Evolutionary conservation across 129 eudicot species (phyloP), one percentile per base, ranked within the genome.

Genomic region (Pittosporum tobira): DNA sequence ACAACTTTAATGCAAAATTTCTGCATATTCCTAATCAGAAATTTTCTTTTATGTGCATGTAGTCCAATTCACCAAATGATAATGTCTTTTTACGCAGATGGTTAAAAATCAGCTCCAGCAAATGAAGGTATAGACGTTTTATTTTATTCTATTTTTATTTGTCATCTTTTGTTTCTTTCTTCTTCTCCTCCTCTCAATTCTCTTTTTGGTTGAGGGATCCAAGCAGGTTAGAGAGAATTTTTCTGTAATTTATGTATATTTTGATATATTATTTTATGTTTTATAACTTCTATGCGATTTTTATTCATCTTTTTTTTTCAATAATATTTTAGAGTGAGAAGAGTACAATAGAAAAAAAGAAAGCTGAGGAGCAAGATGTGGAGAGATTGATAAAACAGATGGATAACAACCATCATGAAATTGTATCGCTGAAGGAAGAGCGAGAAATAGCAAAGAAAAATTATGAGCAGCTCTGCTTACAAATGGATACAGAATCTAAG

Each of bases 31-130:
- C 12, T 40, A 70, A 25, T 51, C 29, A 44, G 20, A 57, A 40
- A 28, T 57, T 42, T 3, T 29, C 46, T 2, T 45, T 55, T 25
- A 2, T 26, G 58, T 46, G 22, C 38, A 18, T 82, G n/a, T 45
- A 15, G 26, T 50, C 46, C 11, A 25, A 29, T 53, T 73, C 43
- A 43, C 48, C 27, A 21, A 63, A 62, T 42, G 16, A 29, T 37
- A 48, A 16, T 52, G 28, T 50, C 31, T 23, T 37, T 67, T 34
- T 40, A 80, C 24, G 43, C 82, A 82, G 84, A 70, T 84, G 59
- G 86, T 78, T 66, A 73, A 73, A 84, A 84, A 76, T 81, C 86
- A 81, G 67, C 79, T 80, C 48, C 94, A 84, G 64, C 94, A 78
- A 27, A 52, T 80, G 18, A 83, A 83, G 94, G 96, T 87, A 78